A percentile compares a stretch with the other conserved stretches of the same genome.
phyloP scores from a whole-genome alignment of 495 filamentous ascomycete genomes.

The Penicillium antarcticum region DNA sequence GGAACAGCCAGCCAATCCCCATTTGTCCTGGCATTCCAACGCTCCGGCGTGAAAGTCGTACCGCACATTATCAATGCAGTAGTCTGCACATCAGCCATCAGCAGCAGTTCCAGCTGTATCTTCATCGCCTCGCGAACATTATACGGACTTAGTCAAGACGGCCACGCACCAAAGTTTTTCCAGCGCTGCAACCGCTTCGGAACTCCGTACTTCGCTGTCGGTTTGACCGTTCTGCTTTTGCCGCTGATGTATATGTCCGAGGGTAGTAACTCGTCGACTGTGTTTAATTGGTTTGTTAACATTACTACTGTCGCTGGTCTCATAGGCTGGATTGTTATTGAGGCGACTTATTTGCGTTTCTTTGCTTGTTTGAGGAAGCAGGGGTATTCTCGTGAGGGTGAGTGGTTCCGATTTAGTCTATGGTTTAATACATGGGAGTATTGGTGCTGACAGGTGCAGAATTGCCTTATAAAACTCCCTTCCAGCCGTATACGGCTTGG shows the following conservation, averaged over 20 bases:
- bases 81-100: conserved; percentile 36
- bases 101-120: conserved; percentile 35
- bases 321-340: conserved; percentile 50
- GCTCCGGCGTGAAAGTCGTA: conserved; percentile 28
- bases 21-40: conserved; percentile 45
- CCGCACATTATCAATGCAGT: conserved; percentile 49
- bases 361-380: conserved; percentile 30
- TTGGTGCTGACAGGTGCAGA: not conserved
- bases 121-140: conserved; percentile 40
- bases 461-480: conserved; percentile 5
- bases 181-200: conserved; percentile 53
- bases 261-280: conserved; percentile 43
- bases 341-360: conserved; percentile 51
- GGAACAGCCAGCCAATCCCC: conserved; percentile 38
- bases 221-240: conserved; percentile 43
- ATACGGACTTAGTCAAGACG: conserved; percentile 27
- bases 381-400: not conserved
- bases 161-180: conserved; percentile 34
- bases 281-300: conserved; percentile 54
- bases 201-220: conserved; percentile 49
- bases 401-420: not conserved
- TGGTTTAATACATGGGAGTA: not conserved
- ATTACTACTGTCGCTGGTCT: conserved; percentile 47
- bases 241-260: conserved; percentile 52
- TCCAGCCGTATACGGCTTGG: conserved; percentile 6